These are phyloP conservation scores for Kuraishia borneana DNA, from an alignment of 805 yeast genomes.

Conservation along the genomic window DNA sequence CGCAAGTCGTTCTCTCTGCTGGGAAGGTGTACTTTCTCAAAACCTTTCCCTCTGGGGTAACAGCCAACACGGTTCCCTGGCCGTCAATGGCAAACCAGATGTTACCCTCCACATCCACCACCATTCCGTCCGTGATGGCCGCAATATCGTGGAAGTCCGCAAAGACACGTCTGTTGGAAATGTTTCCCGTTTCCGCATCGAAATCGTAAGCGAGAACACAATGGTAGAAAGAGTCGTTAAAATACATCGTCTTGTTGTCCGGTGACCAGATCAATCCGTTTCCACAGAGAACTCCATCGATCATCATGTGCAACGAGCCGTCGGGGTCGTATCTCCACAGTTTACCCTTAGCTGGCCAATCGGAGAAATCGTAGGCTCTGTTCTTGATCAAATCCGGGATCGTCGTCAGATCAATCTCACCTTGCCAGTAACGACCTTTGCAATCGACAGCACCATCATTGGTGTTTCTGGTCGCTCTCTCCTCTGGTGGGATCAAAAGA, in stretches of 20 bases:
- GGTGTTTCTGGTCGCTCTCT: slow-evolving; percentile 11
- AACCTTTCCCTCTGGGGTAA: slow-evolving; percentile 15
- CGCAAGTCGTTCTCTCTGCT: slow-evolving; percentile 15
- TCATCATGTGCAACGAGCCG: slow-evolving; percentile 15
- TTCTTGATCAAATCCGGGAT: slow-evolving; percentile 14
- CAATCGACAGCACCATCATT: slow-evolving; percentile 18
- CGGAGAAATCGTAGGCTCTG: slow-evolving; percentile 9
- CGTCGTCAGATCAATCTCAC: slow-evolving; percentile 18
- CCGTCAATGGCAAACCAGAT: slow-evolving; percentile 10
- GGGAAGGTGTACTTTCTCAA: slow-evolving; percentile 11
- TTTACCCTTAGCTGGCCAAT: slow-evolving; percentile 18
- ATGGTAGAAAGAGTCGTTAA: slow-evolving; percentile 8
- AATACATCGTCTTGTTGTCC: slow-evolving; percentile 8
- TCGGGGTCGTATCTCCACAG: slow-evolving; percentile 24
- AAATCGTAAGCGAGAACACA: slow-evolving; percentile 7
- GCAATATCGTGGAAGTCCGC: slow-evolving; percentile 4
- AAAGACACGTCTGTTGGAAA: slow-evolving; percentile 7
- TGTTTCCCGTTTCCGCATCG: slow-evolving; percentile 6
- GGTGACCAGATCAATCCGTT: slow-evolving; percentile 11
- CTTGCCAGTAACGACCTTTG: slow-evolving; percentile 38
- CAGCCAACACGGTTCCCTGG: slow-evolving; percentile 11
- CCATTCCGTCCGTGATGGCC: slow-evolving; percentile 11
- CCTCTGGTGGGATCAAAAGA: slow-evolving; percentile 16
- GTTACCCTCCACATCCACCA: slow-evolving; percentile 8
- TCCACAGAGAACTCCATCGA: slow-evolving; percentile 19